Conservation (phyloP, 2,329 filamentous ascomycete genomes). For the Phyllosticta citrichinensis region DNA sequence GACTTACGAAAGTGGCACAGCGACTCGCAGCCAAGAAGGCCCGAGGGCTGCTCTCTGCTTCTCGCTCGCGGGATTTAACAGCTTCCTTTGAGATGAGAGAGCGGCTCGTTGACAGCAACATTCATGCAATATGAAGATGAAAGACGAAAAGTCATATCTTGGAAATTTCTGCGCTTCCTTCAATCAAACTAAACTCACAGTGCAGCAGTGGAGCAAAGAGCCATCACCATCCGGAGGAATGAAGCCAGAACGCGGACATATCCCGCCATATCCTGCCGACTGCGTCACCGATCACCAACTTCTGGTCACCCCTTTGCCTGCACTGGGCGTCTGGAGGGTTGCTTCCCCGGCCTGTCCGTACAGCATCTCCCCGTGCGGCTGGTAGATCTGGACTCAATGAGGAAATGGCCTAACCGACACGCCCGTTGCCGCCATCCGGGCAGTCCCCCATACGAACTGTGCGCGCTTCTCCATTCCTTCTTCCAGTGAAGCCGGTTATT, state of each 20-base stretch:
- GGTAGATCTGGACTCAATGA: not conserved
- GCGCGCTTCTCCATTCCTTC: not conserved
- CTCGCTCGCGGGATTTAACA: not conserved
- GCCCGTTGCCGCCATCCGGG: not conserved
- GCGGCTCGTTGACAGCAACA: not conserved
- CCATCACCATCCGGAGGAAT: not conserved
- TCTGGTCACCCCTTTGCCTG: not conserved
- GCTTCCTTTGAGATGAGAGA: not conserved
- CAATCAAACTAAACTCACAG: not conserved
- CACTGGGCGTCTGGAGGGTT: not conserved
- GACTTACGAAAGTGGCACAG: not conserved
- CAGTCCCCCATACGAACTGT: not conserved
- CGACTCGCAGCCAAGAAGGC: not conserved
- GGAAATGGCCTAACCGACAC: not conserved
- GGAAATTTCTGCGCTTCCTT: not conserved
- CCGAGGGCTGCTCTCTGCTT: not conserved
- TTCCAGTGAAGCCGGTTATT: slow-evolving; percentile 1
- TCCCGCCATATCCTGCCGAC: slow-evolving; percentile 1
- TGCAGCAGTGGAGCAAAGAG: not conserved
- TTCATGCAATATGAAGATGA: not conserved
- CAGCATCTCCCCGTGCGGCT: not conserved
- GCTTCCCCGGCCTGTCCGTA: not conserved
- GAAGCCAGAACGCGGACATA: slow-evolving; percentile 2
- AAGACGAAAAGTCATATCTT: not conserved
- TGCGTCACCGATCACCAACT: slow-evolving; percentile 4